phyloP scores from a whole-genome alignment of 129 eudicot genomes.

The Mikania micrantha region DNA sequence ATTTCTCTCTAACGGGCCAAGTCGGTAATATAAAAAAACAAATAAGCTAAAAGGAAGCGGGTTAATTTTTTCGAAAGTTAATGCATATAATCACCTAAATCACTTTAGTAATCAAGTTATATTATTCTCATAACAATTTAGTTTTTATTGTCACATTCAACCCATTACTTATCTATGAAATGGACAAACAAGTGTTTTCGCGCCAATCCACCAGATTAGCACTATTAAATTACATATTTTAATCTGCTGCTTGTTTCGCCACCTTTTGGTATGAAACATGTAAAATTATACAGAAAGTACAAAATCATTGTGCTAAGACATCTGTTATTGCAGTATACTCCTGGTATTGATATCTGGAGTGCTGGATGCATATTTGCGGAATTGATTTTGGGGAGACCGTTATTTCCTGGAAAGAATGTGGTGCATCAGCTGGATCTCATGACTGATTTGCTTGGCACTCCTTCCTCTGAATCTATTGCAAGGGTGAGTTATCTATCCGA shows the following conservation, averaged over 20 bases:
- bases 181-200: background rate
- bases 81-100: background rate
- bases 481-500: conserved; percentile 36
- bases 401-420: conserved; percentile 93
- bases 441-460: conserved; percentile 93
- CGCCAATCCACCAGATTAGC: background rate
- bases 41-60: background rate
- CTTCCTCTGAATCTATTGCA: conserved; percentile 66
- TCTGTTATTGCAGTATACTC: conserved; percentile 65
- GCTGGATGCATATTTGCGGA: conserved; percentile 97
- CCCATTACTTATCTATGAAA: background rate
- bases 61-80: background rate
- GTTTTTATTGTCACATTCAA: background rate
- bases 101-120: background rate
- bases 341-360: conserved; percentile 95
- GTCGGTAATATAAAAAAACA: background rate
- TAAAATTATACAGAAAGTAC: background rate
- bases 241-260: background rate
- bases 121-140: background rate
- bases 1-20: too few relatives aligned
- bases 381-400: conserved; percentile 74
- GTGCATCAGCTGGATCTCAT: conserved; percentile 80
- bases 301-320: conserved; percentile 7
- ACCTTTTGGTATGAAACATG: background rate
- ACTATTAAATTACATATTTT: background rate